Conservation (phyloP, 1,284 basidiomycete species). For the Cystobasidium slooffiae region DNA sequence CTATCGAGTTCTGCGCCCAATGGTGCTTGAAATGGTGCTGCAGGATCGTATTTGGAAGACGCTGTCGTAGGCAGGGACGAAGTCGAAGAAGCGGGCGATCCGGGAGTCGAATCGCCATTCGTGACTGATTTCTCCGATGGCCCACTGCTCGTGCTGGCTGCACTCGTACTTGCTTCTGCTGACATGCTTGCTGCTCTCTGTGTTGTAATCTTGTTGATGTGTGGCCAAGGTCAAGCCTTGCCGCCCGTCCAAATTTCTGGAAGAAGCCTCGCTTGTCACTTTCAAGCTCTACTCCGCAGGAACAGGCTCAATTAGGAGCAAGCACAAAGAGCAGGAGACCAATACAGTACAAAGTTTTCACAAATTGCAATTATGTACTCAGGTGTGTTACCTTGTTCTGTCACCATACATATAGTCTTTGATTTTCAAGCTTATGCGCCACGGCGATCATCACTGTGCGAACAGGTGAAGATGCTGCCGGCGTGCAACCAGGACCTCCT, state of each 20-base stretch:
- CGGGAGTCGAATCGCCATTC: conserved; percentile 17
- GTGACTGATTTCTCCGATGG: conserved; percentile 1
- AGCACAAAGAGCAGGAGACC: background rate
- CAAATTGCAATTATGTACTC: conserved; percentile 4
- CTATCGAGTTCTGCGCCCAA: conserved; percentile 49
- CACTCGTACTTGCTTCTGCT: conserved; percentile 16
- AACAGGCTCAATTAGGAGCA: background rate
- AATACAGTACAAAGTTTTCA: background rate
- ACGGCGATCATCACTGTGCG: background rate
- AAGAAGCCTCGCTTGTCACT: background rate
- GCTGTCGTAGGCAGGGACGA: conserved; percentile 30
- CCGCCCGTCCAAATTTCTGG: background rate
- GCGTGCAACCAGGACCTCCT: conserved; percentile 23
- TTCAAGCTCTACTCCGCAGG: too few relatives aligned
- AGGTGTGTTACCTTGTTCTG: conserved; percentile 2
- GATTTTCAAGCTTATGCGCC: background rate
- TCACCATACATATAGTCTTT: background rate
- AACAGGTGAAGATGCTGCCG: conserved; percentile 8
- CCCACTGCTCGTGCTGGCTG: conserved; percentile 34
- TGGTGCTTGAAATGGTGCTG: conserved; percentile 46
- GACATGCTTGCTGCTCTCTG: background rate
- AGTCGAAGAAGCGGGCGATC: conserved; percentile 31
- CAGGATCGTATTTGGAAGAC: conserved; percentile 31
- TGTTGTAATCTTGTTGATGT: background rate
- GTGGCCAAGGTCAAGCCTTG: conserved; percentile 13